A percentile compares a stretch with the other conserved stretches of the same genome.
These are phyloP conservation scores for Solanum rostratum DNA, from an alignment of 257 asterid species.

Conservation along the genomic window DNA sequence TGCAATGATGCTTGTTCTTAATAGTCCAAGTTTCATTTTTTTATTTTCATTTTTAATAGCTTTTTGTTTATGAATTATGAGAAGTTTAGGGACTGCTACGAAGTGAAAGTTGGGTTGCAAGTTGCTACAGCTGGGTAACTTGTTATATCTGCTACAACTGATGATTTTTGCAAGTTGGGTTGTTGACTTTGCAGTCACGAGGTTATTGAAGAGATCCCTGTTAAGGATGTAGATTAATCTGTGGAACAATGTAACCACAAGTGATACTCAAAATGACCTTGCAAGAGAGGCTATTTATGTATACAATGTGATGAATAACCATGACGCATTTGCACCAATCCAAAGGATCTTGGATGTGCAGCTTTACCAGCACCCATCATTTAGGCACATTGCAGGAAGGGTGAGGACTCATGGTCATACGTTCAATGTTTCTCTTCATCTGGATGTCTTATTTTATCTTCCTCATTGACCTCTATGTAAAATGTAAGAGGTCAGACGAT, in stretches of 20 bases:
- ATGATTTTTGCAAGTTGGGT: too few relatives aligned
- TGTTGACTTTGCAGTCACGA: conserved; percentile 32
- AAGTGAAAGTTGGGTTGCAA: too few relatives aligned
- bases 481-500: conserved; percentile 43
- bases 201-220: conserved; percentile 11
- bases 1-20: too few relatives aligned
- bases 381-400: conserved; percentile 67
- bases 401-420: conserved; percentile 40
- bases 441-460: conserved; percentile 47
- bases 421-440: conserved; percentile 26
- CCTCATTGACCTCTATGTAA: conserved; percentile 63
- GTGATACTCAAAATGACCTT: conserved; percentile 65
- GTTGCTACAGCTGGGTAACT: too few relatives aligned
- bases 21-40: too few relatives aligned
- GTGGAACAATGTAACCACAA: conserved; percentile 72
- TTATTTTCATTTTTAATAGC: too few relatives aligned
- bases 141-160: too few relatives aligned
- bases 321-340: conserved; percentile 22
- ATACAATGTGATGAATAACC: conserved; percentile 28
- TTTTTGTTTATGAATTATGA: too few relatives aligned
- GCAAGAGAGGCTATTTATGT: conserved; percentile 48
- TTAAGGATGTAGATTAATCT: conserved; percentile 41
- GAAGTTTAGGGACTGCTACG: too few relatives aligned
- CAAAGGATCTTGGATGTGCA: conserved; percentile 56
- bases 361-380: conserved; percentile 59